Base-by-base conservation (phyloP, 2,329 filamentous ascomycete species). In the Penicillium sp. region DNA sequence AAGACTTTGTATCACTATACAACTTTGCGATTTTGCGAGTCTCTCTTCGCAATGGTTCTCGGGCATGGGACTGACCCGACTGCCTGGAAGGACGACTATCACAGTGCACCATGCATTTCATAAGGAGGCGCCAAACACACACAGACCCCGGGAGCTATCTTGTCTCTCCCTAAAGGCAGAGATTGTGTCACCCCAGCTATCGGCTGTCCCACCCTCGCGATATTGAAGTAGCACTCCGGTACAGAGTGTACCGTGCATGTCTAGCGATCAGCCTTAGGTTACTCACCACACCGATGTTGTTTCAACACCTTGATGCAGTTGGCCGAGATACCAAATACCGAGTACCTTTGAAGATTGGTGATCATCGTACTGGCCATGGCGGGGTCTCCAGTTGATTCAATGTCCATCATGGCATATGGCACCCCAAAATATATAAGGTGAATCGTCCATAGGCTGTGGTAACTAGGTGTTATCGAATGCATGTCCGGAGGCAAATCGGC, bases 131-230 rank as follows among this genome's bases (percentile, higher is more conserved):
- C 51, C 32, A 53, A 50, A 26, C 13, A 40, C 23, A 52, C 39
- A 27, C n/a, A 49, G 38, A 44, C 26, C 23, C 39, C 14, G 42
- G 13, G 38, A 44, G 38, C 10, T 11, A 41, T 32, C 30, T 23
- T 44, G 26, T 6, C 39, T 49, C n/a, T 3, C 44, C n/a, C 4
- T 5, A 19, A 39, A 35, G 18, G 29, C 11, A 50, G 27, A 52
- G 34, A 47, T 40, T 47, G 49, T 51, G 41, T 3, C 27, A 51
- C 26, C 14, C 30, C 18, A 16, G 32, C 36, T 32, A 53, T 48
- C 45, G 30, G 44, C 14, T 49, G 38, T 43, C 23, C 23, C n/a
- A 35, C 34, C 41, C 30, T 27, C 18, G 14, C 23, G 10, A 13
- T 26, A n/a, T 38, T 36, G n/a, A 40, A 18, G 40, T 38, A 44